These are phyloP conservation scores for Globisporangium mamillatum DNA, from an alignment of 352 stramenopile species.

Conservation along the genomic window DNA sequence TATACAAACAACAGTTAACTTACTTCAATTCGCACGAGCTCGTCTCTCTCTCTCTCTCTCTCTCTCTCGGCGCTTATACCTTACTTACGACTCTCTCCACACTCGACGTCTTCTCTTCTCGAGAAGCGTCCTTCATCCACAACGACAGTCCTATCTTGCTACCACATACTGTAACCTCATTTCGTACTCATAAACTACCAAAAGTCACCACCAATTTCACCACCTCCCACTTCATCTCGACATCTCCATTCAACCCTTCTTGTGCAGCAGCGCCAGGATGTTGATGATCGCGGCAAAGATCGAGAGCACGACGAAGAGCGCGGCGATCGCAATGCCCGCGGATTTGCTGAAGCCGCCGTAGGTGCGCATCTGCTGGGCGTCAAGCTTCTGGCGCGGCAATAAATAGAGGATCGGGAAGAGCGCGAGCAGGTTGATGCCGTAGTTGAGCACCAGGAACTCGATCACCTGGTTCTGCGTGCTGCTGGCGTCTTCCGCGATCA, in stretches of 20 bases:
- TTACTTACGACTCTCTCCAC: not conserved
- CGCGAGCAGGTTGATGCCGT: slow-evolving; percentile 48
- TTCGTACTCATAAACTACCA: not conserved
- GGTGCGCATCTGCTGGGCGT: slow-evolving; percentile 59
- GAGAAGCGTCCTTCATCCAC: not conserved
- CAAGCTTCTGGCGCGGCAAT: slow-evolving; percentile 61
- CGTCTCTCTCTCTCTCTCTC: not conserved
- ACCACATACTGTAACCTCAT: not conserved
- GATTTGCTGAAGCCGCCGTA: slow-evolving; percentile 45
- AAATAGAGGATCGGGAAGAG: slow-evolving; percentile 62
- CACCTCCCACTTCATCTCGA: not conserved
- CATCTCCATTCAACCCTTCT: slow-evolving; percentile 3
- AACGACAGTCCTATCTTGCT: not conserved
- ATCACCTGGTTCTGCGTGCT: slow-evolving; percentile 35
- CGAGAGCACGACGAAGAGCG: slow-evolving; percentile 43
- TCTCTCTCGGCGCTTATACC: not conserved
- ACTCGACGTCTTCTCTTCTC: not conserved
- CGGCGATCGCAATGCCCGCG: slow-evolving; percentile 33
- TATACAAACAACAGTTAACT: not conserved
- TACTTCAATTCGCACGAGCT: not conserved
- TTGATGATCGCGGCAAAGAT: slow-evolving; percentile 44
- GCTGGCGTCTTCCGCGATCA: slow-evolving; percentile 29
- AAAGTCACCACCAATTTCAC: not conserved
- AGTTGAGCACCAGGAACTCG: slow-evolving; percentile 44
- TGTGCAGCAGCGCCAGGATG: slow-evolving; percentile 27